A percentile compares a stretch with the other conserved stretches of the same genome.
Conservation (phyloP, 306 rosid genomes). For the Gastrolobium villosum region DNA sequence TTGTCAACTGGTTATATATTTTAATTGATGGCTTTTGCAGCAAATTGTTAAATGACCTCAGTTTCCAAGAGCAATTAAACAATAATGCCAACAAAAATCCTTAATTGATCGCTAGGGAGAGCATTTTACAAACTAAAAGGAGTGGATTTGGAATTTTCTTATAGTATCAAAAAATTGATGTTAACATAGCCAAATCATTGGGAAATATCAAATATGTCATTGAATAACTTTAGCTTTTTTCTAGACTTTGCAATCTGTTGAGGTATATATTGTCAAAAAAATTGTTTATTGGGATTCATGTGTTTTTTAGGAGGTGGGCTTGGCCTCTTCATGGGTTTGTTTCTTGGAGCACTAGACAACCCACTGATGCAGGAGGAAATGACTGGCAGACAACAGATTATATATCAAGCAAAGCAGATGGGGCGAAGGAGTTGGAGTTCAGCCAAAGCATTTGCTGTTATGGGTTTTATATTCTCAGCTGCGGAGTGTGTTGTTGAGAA, state of each 20-base stretch:
- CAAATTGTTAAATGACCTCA: conserved; percentile 6
- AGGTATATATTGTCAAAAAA: neutral
- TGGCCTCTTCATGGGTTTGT: conserved; percentile 89
- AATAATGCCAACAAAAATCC: neutral
- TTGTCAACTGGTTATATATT: conserved; percentile 14
- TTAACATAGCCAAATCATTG: conserved; percentile 14
- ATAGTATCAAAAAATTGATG: neutral
- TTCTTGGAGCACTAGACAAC: conserved; percentile 85
- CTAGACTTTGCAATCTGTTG: conserved; percentile 40
- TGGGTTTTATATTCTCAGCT: conserved; percentile 95
- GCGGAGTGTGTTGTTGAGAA: conserved; percentile 95
- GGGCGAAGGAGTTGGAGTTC: conserved; percentile 93
- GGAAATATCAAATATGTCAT: conserved; percentile 37
- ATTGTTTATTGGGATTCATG: conserved; percentile 40
- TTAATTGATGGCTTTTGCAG: neutral
- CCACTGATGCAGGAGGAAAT: conserved; percentile 82
- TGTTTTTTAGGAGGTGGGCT: conserved; percentile 85
- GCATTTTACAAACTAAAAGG: conserved; percentile 21
- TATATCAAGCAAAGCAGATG: conserved; percentile 91
- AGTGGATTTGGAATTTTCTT: conserved; percentile 11
- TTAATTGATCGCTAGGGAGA: neutral
- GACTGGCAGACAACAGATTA: conserved; percentile 76
- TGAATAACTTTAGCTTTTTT: conserved; percentile 11
- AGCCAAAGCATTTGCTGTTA: conserved; percentile 92
- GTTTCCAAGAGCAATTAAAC: too few species aligned